Evolutionary conservation across 1,284 basidiomycete genomes (phyloP).

Genomic region (Retiboletus flavoniger): DNA sequence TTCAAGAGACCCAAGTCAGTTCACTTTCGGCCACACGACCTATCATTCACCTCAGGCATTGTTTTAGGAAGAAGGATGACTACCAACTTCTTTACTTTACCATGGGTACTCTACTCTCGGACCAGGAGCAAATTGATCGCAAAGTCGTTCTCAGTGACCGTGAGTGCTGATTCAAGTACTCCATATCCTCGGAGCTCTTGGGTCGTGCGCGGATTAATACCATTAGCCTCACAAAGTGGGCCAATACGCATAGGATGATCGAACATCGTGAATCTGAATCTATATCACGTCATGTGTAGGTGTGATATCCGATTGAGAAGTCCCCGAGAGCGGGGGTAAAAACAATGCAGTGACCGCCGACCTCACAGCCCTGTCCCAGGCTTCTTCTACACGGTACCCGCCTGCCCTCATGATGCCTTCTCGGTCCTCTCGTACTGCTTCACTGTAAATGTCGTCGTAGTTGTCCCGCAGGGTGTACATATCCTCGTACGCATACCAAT

Average conservation of each 20-base stretch:
- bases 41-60: not conserved
- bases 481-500: constrained; percentile 74
- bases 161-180: constrained; percentile 19
- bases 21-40: not conserved
- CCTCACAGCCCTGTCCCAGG: constrained; percentile 83
- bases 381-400: constrained; percentile 78
- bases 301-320: constrained; percentile 13
- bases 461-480: constrained; percentile 51
- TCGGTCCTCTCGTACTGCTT: constrained; percentile 70
- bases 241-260: not conserved
- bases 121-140: constrained; percentile 46
- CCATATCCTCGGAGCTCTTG: not conserved
- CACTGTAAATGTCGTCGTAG: constrained; percentile 74
- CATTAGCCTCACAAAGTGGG: not conserved
- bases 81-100: constrained; percentile 76
- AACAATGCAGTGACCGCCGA: constrained; percentile 77
- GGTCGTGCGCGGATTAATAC: not conserved
- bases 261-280: not conserved
- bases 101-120: constrained; percentile 54
- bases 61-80: constrained; percentile 43
- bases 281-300: constrained; percentile 7
- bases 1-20: constrained; percentile 50
- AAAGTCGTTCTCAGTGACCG: constrained; percentile 53
- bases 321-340: constrained; percentile 43
- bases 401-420: constrained; percentile 83